Conservation (phyloP, 441 rosid genomes). For the Monsonia emarginata region DNA sequence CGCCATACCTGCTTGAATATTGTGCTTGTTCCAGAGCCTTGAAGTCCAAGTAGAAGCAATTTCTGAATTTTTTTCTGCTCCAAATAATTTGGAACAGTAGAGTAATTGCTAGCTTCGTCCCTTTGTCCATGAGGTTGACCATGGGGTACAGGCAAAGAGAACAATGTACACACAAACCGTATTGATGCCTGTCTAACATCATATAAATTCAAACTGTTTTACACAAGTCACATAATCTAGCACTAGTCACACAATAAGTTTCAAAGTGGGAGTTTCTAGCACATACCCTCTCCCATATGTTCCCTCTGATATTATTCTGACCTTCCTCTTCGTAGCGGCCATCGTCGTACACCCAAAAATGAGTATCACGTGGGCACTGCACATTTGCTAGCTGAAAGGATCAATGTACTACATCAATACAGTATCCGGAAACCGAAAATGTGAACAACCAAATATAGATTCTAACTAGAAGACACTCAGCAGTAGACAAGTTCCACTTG, state of each 20-base stretch:
- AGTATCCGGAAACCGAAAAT: neutral
- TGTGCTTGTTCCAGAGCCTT: constrained; percentile 74
- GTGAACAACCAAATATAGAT: neutral
- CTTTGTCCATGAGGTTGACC: constrained; percentile 46
- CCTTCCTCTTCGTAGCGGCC: constrained; percentile 99
- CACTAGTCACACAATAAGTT: neutral
- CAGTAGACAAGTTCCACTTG: neutral
- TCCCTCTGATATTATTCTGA: constrained; percentile 92
- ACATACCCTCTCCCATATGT: constrained; percentile 95
- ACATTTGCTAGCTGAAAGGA: constrained; percentile 74
- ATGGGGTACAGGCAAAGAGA: constrained; percentile 63
- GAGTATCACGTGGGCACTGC: constrained; percentile 95
- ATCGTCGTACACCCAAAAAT: constrained; percentile 97
- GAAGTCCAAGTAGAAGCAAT: constrained; percentile 60
- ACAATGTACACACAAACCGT: constrained; percentile 50
- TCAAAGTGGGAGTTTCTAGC: constrained; percentile 5
- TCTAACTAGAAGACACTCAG: neutral
- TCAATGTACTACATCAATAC: constrained; percentile 8
- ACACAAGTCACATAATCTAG: constrained; percentile 8
- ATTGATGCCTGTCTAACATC: constrained; percentile 63
- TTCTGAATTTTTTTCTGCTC: constrained; percentile 58
- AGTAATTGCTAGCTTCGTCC: constrained; percentile 53
- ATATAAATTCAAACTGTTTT: constrained; percentile 24
- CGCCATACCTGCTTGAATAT: constrained; percentile 65
- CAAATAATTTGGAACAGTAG: constrained; percentile 52